These are phyloP conservation scores for Colletotrichum destructivum DNA, from an alignment of 2,329 filamentous ascomycete genomes.

Conservation along the genomic window DNA sequence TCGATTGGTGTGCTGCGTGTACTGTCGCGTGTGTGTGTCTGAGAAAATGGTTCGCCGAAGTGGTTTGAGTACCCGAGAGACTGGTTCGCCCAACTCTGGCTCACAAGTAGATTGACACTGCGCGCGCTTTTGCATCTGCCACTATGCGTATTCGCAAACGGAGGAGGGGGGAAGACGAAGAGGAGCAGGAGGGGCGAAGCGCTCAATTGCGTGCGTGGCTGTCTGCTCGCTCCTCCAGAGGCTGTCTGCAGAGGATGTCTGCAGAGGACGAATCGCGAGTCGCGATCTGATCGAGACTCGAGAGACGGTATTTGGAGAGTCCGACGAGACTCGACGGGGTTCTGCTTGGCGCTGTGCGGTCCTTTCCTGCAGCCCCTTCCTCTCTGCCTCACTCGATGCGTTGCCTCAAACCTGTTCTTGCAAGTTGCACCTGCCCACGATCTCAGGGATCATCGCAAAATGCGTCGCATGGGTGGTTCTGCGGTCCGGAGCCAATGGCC, in stretches of 20 bases:
- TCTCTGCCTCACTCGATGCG: background rate
- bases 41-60: constrained; percentile 33
- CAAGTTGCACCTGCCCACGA: constrained; percentile 1
- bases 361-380: constrained; percentile 33
- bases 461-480: constrained; percentile 20
- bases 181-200: background rate
- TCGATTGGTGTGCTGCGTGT: background rate
- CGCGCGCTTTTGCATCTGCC: constrained; percentile 7
- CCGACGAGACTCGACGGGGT: constrained; percentile 4
- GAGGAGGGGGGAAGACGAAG: too few relatives aligned
- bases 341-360: constrained; percentile 38
- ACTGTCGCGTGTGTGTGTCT: background rate
- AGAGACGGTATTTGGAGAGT: background rate
- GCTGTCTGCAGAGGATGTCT: too few relatives aligned
- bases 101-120: background rate
- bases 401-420: constrained; percentile 11
- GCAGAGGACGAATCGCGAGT: background rate
- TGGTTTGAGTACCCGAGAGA: constrained; percentile 25
- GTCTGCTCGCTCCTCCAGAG: background rate
- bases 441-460: constrained; percentile 32
- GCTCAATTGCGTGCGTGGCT: constrained; percentile 10
- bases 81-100: constrained; percentile 29
- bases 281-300: background rate
- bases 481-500: constrained; percentile 18
- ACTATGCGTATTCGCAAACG: constrained; percentile 1